These are phyloP conservation scores for Rhodotorula sp. DNA, from an alignment of 1,284 basidiomycete species.

Conservation along the genomic window DNA sequence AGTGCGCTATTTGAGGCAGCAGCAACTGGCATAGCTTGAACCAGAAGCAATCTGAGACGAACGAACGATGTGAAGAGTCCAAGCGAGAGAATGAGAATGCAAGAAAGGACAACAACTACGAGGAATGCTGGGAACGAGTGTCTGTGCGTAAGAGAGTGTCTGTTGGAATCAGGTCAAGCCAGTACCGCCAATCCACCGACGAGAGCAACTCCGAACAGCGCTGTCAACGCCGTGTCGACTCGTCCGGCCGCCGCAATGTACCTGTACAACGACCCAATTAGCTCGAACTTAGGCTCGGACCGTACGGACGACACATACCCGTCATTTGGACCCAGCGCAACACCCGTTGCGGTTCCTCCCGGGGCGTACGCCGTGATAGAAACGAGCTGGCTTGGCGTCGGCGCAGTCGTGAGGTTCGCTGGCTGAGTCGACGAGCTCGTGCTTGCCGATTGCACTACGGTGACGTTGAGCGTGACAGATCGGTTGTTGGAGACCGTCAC, in stretches of 20 bases:
- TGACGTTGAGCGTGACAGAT: constrained; percentile 20
- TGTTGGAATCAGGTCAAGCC: background rate
- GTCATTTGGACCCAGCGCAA: constrained; percentile 26
- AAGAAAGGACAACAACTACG: background rate
- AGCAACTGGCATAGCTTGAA: background rate
- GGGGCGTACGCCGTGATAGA: constrained; percentile 27
- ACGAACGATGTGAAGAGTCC: background rate
- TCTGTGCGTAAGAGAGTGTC: background rate
- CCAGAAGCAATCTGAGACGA: no score
- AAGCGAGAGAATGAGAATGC: background rate
- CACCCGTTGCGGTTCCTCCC: constrained; percentile 10
- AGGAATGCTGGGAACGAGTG: background rate
- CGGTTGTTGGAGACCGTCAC: constrained; percentile 7
- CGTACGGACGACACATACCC: background rate
- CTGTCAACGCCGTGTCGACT: background rate
- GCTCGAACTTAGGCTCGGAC: background rate
- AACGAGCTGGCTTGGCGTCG: constrained; percentile 9
- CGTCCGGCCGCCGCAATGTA: constrained; percentile 24
- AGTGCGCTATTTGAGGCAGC: background rate
- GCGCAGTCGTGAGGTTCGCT: constrained; percentile 19
- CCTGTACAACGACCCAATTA: background rate
- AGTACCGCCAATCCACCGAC: background rate
- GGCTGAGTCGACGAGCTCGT: constrained; percentile 1
- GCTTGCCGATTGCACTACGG: background rate
- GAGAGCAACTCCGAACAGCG: background rate